Conservation (phyloP, 768 basidiomycete genomes). For the Pleurotus citrinopileatus region DNA sequence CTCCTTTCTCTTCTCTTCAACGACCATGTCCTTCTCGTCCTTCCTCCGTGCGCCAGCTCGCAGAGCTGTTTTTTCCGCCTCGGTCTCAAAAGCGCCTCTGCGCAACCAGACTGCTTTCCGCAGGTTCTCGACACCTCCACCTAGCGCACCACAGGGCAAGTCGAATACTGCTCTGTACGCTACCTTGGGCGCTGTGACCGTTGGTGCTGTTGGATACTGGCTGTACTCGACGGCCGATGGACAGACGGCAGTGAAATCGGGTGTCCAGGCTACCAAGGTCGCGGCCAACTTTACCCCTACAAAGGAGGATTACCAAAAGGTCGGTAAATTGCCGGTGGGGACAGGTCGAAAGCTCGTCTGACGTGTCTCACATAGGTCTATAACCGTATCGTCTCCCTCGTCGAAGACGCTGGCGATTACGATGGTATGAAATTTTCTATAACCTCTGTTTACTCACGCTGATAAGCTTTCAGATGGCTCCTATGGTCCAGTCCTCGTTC, state of each 20-base stretch:
- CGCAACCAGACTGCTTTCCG: constrained; percentile 46
- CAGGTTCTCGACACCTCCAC: constrained; percentile 54
- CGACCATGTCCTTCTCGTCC: constrained; percentile 52
- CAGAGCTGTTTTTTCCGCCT: constrained; percentile 34
- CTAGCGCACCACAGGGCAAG: constrained; percentile 43
- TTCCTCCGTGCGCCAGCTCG: constrained; percentile 51
- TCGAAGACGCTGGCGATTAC: constrained; percentile 79
- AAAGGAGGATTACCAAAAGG: constrained; percentile 90
- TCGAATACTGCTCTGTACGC: constrained; percentile 58
- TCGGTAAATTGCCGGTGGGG: constrained; percentile 20
- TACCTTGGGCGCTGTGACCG: constrained; percentile 58
- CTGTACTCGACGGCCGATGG: constrained; percentile 41
- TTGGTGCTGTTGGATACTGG: constrained; percentile 66
- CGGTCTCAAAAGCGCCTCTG: constrained; percentile 22
- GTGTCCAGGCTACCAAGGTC: constrained; percentile 58
- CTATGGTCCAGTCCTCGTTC: constrained; percentile 82
- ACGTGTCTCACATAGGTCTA: constrained; percentile 60
- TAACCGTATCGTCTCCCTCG: constrained; percentile 75
- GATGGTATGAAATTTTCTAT: constrained; percentile 58
- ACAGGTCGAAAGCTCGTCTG: background rate
- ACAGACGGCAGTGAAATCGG: constrained; percentile 57
- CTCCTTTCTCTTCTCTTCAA: constrained; percentile 11
- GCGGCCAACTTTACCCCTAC: constrained; percentile 70
- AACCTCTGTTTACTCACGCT: constrained; percentile 10
- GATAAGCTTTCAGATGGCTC: constrained; percentile 64